Evolutionary conservation across 2,329 filamentous ascomycete genomes (phyloP).

Genomic region (Colletotrichum sp.): DNA sequence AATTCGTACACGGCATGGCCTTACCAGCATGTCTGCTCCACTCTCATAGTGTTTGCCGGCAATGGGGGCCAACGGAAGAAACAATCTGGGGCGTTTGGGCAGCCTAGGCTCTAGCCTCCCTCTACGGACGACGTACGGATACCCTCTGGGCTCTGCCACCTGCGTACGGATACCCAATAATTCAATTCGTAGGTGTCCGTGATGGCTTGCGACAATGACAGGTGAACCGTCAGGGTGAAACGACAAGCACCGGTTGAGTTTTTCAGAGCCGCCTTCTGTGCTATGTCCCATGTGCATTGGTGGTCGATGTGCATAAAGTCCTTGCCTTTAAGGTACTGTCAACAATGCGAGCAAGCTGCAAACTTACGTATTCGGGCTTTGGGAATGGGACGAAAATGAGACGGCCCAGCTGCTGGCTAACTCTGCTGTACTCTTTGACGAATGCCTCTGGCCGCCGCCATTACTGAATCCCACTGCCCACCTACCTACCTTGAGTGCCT

Average conservation of each 20-base stretch:
- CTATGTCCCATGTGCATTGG: background rate
- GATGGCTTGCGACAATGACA: background rate
- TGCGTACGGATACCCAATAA: background rate
- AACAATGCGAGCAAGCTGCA: conserved; percentile 15
- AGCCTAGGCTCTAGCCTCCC: background rate
- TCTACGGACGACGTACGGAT: background rate
- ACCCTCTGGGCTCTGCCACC: background rate
- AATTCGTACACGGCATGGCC: background rate
- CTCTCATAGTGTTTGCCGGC: background rate
- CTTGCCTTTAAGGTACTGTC: conserved; percentile 8
- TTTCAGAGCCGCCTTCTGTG: background rate
- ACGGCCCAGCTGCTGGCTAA: background rate
- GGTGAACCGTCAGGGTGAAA: conserved; percentile 7
- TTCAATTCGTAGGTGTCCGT: background rate
- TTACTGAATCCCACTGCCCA: background rate
- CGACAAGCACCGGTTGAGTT: background rate
- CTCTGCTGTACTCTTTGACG: background rate
- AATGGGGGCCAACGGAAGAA: background rate
- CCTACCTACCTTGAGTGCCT: background rate
- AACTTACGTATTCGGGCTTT: background rate
- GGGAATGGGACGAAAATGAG: conserved; percentile 14
- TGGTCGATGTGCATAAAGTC: background rate
- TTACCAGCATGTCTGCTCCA: conserved; percentile 3
- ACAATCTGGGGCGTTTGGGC: conserved; percentile 9
- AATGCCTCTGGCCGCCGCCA: background rate